Base-by-base conservation (phyloP, 2,329 filamentous ascomycete genomes). In the Cadophora sp. region DNA sequence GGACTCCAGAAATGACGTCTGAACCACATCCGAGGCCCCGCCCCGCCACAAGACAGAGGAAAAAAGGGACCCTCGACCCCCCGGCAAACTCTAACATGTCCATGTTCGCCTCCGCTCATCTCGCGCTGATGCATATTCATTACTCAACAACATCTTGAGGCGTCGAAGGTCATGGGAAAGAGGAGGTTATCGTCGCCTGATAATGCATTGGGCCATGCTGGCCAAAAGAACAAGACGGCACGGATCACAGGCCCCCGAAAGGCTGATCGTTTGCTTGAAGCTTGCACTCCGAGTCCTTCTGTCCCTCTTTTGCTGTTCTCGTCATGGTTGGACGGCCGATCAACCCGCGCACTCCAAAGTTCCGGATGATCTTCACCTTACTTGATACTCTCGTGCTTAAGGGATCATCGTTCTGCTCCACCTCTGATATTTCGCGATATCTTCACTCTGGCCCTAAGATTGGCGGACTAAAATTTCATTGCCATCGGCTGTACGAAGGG, bases 281-380 rank as follows among this genome's bases (percentile, higher is more conserved):
- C 34, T 40, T 40, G 24, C 53, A 37, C 37, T 22, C 19, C 43
- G 43, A 48, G 19, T 55, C 29, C 55, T 31, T 37, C n/a, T 40
- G 31, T 26, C 9, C 31, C 56, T 53, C 34, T 53, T 34, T 51
- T 37, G n/a, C 46, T 50, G 34, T n/a, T 29, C 51, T 48, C 26
- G 40, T 65, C 51, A 37, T 51, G 26, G 48, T 12, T 61, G 43
- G 43, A 46, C 43, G 55, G 55, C 65, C 65, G 58, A 62, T 66
- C 56, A 53, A 12, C 12, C 31, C 31, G 51, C 26, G 55, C 64
- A 37, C 62, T 58, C 12, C 24, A 66, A 50, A 55, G 37, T 65
- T 63, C 61, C 67, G 63, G 69, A 61, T 65, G 69, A 71, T 71
- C 69, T 66, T 68, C 55, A 53, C 69, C 62, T 31, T 37, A 37